These are phyloP conservation scores for Galeopsis tetrahit DNA, from an alignment of 257 asterid species.

Conservation along the genomic window DNA sequence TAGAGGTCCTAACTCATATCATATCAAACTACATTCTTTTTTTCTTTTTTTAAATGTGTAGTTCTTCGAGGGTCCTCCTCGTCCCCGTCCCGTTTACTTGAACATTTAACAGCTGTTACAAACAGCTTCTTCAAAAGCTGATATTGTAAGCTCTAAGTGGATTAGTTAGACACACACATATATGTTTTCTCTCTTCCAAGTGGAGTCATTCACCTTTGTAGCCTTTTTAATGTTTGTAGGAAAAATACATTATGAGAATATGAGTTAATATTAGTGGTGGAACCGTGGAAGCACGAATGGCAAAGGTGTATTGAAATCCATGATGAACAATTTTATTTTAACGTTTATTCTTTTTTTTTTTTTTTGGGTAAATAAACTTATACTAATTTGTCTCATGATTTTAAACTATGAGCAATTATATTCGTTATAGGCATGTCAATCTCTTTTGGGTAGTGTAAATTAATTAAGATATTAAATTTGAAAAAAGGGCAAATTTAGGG, in stretches of 20 bases:
- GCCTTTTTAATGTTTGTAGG: neutral
- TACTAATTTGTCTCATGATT: too few relatives aligned
- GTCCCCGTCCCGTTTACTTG: neutral
- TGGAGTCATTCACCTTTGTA: neutral
- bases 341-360: too few relatives aligned
- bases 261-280: too few relatives aligned
- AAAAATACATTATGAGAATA: neutral
- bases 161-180: constrained; percentile 26
- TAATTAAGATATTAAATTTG: too few relatives aligned
- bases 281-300: too few relatives aligned
- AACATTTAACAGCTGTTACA: neutral
- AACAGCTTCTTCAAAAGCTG: constrained; percentile 14
- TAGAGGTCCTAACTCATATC: constrained; percentile 38
- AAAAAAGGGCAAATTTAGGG: neutral
- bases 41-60: neutral
- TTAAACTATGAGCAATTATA: neutral
- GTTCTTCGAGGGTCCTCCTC: constrained; percentile 25
- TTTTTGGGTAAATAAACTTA: too few relatives aligned
- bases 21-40: constrained; percentile 33
- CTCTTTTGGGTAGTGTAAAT: too few relatives aligned
- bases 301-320: too few relatives aligned
- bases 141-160: constrained; percentile 13
- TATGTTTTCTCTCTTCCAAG: constrained; percentile 19
- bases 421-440: too few relatives aligned
- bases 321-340: too few relatives aligned